These are phyloP conservation scores for Apiospora aurea DNA, from an alignment of 2,329 filamentous ascomycete genomes.

Conservation along the genomic window DNA sequence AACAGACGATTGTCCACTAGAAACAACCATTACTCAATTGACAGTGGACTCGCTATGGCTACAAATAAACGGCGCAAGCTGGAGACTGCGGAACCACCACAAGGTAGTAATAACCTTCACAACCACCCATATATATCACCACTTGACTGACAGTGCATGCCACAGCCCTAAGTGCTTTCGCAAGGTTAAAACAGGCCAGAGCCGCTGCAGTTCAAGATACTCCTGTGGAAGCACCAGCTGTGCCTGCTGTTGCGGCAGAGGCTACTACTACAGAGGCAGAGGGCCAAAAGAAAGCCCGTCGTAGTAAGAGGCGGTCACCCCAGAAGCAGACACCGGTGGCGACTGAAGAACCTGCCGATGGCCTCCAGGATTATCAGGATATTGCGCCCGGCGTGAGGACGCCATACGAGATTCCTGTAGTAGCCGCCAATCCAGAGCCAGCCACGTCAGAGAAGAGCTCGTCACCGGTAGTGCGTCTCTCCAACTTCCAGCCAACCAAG, in stretches of 20 bases:
- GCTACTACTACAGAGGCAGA: constrained; percentile 18
- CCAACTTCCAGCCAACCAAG: constrained; percentile 39
- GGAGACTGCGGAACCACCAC: constrained; percentile 41
- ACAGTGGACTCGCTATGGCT: constrained; percentile 35
- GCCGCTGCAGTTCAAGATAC: not conserved
- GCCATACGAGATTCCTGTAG: constrained; percentile 30
- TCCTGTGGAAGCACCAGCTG: not conserved
- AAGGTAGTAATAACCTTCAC: constrained; percentile 42
- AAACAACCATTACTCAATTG: not conserved
- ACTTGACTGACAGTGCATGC: constrained; percentile 28
- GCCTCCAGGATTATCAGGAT: not conserved
- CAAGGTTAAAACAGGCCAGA: constrained; percentile 47
- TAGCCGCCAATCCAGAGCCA: not conserved
- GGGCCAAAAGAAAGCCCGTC: not conserved
- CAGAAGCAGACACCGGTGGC: not conserved
- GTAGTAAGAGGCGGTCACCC: not conserved
- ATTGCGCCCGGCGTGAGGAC: not conserved
- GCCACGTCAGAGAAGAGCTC: constrained; percentile 1
- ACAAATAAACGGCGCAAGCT: constrained; percentile 53
- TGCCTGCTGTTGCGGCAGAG: not conserved
- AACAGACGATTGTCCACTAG: not conserved
- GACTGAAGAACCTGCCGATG: not conserved
- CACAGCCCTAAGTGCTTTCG: constrained; percentile 53
- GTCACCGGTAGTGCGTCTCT: constrained; percentile 33
- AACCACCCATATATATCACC: not conserved